Conservation (phyloP, 2,329 filamentous ascomycete genomes). For the Xylariales sp. region DNA sequence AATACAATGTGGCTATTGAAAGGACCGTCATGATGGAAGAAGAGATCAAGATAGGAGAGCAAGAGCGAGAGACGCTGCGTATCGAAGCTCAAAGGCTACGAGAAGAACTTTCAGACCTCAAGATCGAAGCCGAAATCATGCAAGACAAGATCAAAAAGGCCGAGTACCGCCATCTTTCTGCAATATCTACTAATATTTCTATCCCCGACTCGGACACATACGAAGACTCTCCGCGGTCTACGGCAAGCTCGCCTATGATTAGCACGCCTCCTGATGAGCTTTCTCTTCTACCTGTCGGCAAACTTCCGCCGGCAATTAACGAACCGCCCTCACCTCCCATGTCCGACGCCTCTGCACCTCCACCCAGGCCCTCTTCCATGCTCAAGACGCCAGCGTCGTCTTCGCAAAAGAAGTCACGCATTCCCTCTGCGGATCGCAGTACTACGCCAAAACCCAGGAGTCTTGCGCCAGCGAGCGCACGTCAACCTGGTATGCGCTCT, state of each 20-base stretch:
- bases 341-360: conserved; percentile 80
- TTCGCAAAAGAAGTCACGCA: conserved; percentile 59
- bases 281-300: conserved; percentile 63
- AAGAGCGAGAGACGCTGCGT: conserved; percentile 87
- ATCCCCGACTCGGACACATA: conserved; percentile 77
- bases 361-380: conserved; percentile 63
- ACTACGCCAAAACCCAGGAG: conserved; percentile 64
- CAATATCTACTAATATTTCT: conserved; percentile 71
- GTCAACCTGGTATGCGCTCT: conserved; percentile 56
- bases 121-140: conserved; percentile 93
- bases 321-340: conserved; percentile 95
- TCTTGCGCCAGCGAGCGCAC: conserved; percentile 52
- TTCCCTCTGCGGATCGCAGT: conserved; percentile 66
- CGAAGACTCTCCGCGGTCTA: conserved; percentile 82
- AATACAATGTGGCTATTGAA: conserved; percentile 95
- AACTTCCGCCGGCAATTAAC: conserved; percentile 71
- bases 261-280: conserved; percentile 85
- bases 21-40: conserved; percentile 93
- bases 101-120: conserved; percentile 91
- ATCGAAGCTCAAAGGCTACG: conserved; percentile 91
- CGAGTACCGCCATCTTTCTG: conserved; percentile 67
- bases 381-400: conserved; percentile 52
- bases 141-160: conserved; percentile 90
- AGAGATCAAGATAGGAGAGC: conserved; percentile 89
- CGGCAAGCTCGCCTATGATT: conserved; percentile 89